A percentile compares a stretch with the other conserved stretches of the same genome.
Conservation (phyloP, 371 early-diverging fungal species). For the Mucor plumbeus region DNA sequence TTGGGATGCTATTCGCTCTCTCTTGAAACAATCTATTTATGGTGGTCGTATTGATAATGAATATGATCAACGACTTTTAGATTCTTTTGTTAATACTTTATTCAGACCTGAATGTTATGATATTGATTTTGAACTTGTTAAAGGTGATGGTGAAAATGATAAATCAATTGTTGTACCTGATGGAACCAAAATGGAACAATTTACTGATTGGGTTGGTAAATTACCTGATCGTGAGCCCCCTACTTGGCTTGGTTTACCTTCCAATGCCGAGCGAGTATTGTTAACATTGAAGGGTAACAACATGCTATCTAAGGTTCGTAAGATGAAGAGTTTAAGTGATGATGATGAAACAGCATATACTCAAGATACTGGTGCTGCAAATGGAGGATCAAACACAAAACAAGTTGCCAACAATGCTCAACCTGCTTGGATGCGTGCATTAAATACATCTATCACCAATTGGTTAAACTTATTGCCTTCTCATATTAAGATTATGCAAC, state of each 20-base stretch:
- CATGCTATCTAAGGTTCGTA: conserved; percentile 82
- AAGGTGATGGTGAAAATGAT: conserved; percentile 48
- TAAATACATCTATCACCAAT: conserved; percentile 56
- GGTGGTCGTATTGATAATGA: conserved; percentile 97
- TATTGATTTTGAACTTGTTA: conserved; percentile 81
- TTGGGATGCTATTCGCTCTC: conserved; percentile 89
- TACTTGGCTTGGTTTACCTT: conserved; percentile 95
- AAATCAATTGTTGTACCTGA: conserved; percentile 79
- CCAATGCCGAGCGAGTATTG: conserved; percentile 91
- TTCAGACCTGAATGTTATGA: conserved; percentile 88
- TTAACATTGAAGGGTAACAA: conserved; percentile 76
- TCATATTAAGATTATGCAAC: conserved; percentile 42
- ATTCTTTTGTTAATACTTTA: conserved; percentile 86
- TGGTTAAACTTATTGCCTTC: conserved; percentile 74
- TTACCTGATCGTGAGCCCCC: conserved; percentile 96
- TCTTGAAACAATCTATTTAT: conserved; percentile 91
- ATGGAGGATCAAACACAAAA: conserved; percentile 8
- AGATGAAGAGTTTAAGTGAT: conserved; percentile 83
- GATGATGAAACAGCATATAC: conserved; percentile 76
- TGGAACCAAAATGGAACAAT: conserved; percentile 86
- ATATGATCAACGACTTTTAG: conserved; percentile 87
- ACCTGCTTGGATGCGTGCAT: conserved; percentile 82
- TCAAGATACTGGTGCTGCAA: conserved; percentile 28
- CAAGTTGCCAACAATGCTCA: conserved; percentile 43
- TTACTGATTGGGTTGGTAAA: conserved; percentile 85